These are phyloP conservation scores for Trametes elegans DNA, from an alignment of 768 basidiomycete genomes.

Conservation along the genomic window DNA sequence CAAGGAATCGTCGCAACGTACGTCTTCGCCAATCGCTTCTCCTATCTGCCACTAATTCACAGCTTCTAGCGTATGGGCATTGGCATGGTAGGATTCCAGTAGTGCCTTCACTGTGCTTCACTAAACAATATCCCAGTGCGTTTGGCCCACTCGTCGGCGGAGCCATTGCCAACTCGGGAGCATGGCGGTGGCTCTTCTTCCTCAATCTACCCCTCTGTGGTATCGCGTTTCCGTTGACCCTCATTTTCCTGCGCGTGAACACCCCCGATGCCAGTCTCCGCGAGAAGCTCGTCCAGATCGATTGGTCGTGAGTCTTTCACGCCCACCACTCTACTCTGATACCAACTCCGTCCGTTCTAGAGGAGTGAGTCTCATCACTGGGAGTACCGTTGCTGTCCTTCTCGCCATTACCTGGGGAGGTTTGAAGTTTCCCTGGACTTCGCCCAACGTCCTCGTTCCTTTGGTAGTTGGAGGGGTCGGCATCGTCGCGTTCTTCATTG, in stretches of 20 bases:
- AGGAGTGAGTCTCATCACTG: slow-evolving; percentile 23
- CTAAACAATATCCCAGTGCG: neutral
- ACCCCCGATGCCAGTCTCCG: slow-evolving; percentile 27
- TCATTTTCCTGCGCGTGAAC: slow-evolving; percentile 1
- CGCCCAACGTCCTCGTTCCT: slow-evolving; percentile 32
- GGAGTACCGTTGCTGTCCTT: slow-evolving; percentile 11
- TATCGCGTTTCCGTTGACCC: neutral
- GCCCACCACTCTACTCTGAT: slow-evolving; percentile 5
- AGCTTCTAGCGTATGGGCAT: slow-evolving; percentile 8
- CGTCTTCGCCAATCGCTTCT: neutral
- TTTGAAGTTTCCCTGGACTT: slow-evolving; percentile 34
- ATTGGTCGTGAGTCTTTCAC: slow-evolving; percentile 35
- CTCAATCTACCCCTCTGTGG: slow-evolving; percentile 17
- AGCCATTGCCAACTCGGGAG: slow-evolving; percentile 10
- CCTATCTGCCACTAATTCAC: neutral
- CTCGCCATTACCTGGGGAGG: slow-evolving; percentile 35
- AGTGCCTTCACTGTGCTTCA: too few relatives aligned
- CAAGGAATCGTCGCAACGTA: slow-evolving; percentile 13
- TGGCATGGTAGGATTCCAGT: slow-evolving; percentile 7
- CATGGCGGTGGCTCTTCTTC: slow-evolving; percentile 21
- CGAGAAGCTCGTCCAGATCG: slow-evolving; percentile 31
- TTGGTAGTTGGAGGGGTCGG: slow-evolving; percentile 34
- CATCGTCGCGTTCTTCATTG: slow-evolving; percentile 31
- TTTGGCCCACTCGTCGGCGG: slow-evolving; percentile 20
- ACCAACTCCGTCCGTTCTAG: slow-evolving; percentile 16